Percentiles rank a stretch among this genome's conserved stretches.
Evolutionary conservation across 1,284 basidiomycete species (phyloP).

Genomic region (Pholiota adiposa): DNA sequence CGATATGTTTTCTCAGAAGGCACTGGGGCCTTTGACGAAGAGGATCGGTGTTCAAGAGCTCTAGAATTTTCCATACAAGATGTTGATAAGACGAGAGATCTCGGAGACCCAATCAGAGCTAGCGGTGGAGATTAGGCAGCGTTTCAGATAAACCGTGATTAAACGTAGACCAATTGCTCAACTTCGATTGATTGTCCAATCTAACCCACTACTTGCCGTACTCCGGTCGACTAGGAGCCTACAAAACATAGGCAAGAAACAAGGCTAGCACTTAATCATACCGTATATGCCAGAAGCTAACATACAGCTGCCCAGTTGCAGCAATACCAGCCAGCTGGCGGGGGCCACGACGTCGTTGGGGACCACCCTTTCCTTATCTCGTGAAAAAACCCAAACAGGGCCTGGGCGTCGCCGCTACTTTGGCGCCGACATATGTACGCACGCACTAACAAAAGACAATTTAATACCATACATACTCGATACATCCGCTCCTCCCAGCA

Average conservation of each 20-base stretch:
- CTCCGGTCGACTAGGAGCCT: not conserved
- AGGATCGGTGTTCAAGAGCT: not conserved
- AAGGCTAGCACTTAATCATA: not conserved
- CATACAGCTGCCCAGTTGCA: not conserved
- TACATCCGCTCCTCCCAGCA: conserved; percentile 4
- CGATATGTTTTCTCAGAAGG: not conserved
- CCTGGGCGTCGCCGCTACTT: not conserved
- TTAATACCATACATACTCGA: too few species aligned
- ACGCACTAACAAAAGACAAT: not conserved
- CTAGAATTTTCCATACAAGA: too few species aligned
- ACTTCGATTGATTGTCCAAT: not conserved
- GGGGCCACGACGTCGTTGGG: not conserved
- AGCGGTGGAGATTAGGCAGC: not conserved
- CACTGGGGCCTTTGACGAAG: not conserved
- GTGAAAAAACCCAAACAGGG: not conserved
- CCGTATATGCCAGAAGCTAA: not conserved
- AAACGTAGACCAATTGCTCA: not conserved
- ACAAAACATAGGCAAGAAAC: not conserved
- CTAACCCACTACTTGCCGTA: not conserved
- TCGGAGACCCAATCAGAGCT: not conserved
- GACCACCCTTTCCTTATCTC: not conserved
- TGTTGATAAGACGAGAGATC: not conserved
- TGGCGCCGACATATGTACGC: not conserved
- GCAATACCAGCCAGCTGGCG: not conserved
- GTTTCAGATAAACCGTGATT: not conserved